Percentiles rank a stretch among this genome's conserved stretches.
Evolutionary conservation across 768 basidiomycete species (phyloP).

Genomic region (Hygrocybe punicea): DNA sequence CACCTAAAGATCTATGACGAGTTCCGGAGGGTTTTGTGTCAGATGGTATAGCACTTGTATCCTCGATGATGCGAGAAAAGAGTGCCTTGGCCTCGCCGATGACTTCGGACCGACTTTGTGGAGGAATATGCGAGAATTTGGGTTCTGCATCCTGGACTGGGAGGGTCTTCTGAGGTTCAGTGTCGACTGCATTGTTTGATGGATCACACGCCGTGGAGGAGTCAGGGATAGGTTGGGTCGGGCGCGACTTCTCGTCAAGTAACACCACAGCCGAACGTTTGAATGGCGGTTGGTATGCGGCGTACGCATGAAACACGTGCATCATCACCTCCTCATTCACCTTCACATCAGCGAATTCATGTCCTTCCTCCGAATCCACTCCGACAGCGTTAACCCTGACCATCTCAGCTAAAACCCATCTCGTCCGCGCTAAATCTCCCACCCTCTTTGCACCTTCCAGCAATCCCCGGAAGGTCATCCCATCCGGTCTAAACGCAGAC

Average conservation of each 20-base stretch:
- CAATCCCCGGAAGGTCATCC: constrained; percentile 74
- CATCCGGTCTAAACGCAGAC: constrained; percentile 58
- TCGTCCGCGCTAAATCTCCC: constrained; percentile 75
- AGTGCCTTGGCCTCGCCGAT: constrained; percentile 65
- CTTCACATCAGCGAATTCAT: constrained; percentile 9
- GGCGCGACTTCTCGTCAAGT: constrained; percentile 25
- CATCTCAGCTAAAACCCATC: constrained; percentile 92
- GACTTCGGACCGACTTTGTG: constrained; percentile 71
- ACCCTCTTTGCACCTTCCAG: constrained; percentile 85
- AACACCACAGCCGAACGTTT: constrained; percentile 47
- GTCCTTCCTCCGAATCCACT: constrained; percentile 21
- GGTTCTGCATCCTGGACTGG: constrained; percentile 19
- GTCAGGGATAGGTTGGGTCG: background rate
- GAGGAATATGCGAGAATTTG: constrained; percentile 56
- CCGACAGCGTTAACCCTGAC: constrained; percentile 30
- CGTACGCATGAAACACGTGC: constrained; percentile 85
- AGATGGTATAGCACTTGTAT: constrained; percentile 23
- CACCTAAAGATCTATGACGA: constrained; percentile 15
- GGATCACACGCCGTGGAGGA: background rate
- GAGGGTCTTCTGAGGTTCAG: constrained; percentile 3
- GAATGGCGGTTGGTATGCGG: constrained; percentile 73
- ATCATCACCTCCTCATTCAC: constrained; percentile 66
- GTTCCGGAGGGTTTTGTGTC: constrained; percentile 3
- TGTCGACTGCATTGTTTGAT: background rate
- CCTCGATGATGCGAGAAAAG: constrained; percentile 56